Conservation (phyloP, 495 filamentous ascomycete genomes). For the Thozetella sp. region DNA sequence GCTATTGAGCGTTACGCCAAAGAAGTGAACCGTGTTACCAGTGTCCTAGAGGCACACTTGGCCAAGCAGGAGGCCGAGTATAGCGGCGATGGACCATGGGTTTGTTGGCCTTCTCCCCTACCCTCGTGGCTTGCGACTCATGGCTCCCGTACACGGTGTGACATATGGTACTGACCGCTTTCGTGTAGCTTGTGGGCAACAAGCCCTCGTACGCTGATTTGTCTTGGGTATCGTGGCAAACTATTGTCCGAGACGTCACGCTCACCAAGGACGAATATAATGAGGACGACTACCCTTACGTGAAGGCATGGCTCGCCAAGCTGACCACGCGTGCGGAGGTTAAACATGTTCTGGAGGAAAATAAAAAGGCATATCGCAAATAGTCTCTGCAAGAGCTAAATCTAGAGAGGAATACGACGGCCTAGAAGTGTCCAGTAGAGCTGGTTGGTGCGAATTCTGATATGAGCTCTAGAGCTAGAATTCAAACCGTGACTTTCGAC, state of each 20-base stretch:
- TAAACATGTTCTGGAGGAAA: slow-evolving; percentile 33
- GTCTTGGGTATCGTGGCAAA: slow-evolving; percentile 60
- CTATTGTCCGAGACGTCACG: slow-evolving; percentile 12
- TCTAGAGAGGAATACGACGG: too few species aligned
- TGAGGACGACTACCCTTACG: slow-evolving; percentile 26
- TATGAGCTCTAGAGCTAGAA: too few species aligned
- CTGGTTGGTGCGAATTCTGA: too few species aligned
- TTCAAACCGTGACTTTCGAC: too few species aligned
- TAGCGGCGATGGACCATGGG: slow-evolving; percentile 30
- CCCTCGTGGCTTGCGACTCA: too few species aligned
- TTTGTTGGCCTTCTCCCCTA: too few species aligned
- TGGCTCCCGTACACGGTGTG: too few species aligned
- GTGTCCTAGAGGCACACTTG: slow-evolving; percentile 57
- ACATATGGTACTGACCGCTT: too few species aligned
- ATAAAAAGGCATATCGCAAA: neutral
- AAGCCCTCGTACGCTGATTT: slow-evolving; percentile 62
- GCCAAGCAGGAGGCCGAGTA: slow-evolving; percentile 35
- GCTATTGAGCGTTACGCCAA: slow-evolving; percentile 61
- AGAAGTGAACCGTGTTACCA: slow-evolving; percentile 61
- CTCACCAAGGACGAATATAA: slow-evolving; percentile 14
- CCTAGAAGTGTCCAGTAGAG: too few species aligned
- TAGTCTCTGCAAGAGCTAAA: neutral
- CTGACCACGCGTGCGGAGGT: slow-evolving; percentile 35
- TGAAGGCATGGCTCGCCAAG: slow-evolving; percentile 35
- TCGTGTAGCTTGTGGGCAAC: slow-evolving; percentile 64